Conservation (phyloP, 2,329 filamentous ascomycete genomes). For the Phyllosticta capitalensis region DNA sequence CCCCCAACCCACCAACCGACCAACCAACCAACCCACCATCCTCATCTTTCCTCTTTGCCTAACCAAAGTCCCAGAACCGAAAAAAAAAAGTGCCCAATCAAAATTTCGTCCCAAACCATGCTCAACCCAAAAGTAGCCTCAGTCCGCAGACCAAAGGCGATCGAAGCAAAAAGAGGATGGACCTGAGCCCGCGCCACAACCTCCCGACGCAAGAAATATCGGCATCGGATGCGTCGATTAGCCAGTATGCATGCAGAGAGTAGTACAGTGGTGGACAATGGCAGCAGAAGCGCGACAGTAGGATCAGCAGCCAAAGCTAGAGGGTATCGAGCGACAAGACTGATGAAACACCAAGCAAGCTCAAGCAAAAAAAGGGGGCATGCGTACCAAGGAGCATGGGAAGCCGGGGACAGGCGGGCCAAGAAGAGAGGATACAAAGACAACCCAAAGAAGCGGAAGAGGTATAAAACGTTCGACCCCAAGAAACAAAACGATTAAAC, state of each 20-base stretch:
- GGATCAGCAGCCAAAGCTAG: neutral
- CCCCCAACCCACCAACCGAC: constrained; percentile 10
- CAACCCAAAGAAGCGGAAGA: neutral
- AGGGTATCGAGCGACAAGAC: neutral
- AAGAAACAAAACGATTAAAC: neutral
- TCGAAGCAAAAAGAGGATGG: neutral
- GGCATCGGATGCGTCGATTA: neutral
- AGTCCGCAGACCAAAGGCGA: neutral
- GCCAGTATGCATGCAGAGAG: neutral
- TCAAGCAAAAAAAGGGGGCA: neutral
- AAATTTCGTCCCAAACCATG: neutral
- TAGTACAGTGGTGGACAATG: neutral
- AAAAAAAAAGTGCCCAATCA: neutral
- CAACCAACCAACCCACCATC: constrained; percentile 12
- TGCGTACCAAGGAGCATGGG: neutral
- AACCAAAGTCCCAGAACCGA: neutral
- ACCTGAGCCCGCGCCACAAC: neutral
- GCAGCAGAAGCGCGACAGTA: neutral
- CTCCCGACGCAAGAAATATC: neutral
- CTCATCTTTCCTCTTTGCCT: constrained; percentile 1
- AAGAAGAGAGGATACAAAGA: neutral
- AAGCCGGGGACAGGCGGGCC: neutral
- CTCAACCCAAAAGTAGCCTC: neutral
- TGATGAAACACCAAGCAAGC: neutral
- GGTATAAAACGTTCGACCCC: neutral